Evolutionary conservation across 129 eudicot species (phyloP).

Genomic region (Oenanthe sinensis): DNA sequence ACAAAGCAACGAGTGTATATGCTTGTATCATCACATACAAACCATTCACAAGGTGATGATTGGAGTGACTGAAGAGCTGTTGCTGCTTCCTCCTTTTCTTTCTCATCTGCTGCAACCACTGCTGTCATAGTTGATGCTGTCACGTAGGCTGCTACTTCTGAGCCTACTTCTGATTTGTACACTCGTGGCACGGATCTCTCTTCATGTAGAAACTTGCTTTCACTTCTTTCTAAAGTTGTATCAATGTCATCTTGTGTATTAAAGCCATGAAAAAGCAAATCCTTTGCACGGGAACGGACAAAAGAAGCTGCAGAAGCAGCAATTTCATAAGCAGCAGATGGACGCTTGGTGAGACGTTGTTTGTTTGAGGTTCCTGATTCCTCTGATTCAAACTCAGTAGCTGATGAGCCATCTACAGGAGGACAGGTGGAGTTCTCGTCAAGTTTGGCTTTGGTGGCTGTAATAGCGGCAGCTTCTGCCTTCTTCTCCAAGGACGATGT

Average conservation of each 20-base stretch:
- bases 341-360: constrained; percentile 12
- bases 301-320: constrained; percentile 81
- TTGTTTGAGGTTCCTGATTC: constrained; percentile 1
- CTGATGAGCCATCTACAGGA: constrained; percentile 16
- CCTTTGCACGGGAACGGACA: constrained; percentile 51
- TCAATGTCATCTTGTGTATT: constrained; percentile 19
- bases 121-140: constrained; percentile 91
- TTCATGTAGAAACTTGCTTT: constrained; percentile 12
- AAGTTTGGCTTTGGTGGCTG: constrained; percentile 27
- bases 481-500: constrained; percentile 73
- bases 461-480: constrained; percentile 41
- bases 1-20: constrained; percentile 70
- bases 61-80: constrained; percentile 61
- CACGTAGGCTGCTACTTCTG: constrained; percentile 74
- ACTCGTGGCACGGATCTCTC: constrained; percentile 25
- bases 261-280: constrained; percentile 20
- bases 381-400: constrained; percentile 9
- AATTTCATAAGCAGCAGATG: constrained; percentile 55
- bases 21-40: constrained; percentile 65
- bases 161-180: constrained; percentile 56
- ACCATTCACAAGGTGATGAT: constrained; percentile 88
- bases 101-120: constrained; percentile 73
- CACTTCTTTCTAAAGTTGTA: not conserved
- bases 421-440: constrained; percentile 24
- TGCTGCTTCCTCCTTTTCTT: constrained; percentile 70